phyloP scores from a whole-genome alignment of 2,329 filamentous ascomycete species.

The Ceratocystis cubensis region DNA sequence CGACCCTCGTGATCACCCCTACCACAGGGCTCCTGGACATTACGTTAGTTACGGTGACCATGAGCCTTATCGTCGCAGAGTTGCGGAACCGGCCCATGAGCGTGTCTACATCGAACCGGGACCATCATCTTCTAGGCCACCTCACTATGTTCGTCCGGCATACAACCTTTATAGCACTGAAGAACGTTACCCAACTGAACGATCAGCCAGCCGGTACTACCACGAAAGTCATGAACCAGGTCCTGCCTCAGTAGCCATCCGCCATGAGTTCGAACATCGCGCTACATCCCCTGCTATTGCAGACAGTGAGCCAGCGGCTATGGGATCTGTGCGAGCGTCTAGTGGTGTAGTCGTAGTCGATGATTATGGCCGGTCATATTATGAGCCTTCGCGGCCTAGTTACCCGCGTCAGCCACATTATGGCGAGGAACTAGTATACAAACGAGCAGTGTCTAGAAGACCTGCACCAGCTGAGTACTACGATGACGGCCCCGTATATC shows the following conservation, averaged over 20 bases:
- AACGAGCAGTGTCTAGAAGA: slow-evolving; percentile 44
- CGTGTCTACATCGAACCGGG: slow-evolving; percentile 11
- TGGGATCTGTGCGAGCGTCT: slow-evolving; percentile 40
- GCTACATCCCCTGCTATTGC: slow-evolving; percentile 4
- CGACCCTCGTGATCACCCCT: slow-evolving; percentile 3
- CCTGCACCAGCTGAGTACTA: slow-evolving; percentile 36
- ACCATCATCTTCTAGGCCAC: background rate
- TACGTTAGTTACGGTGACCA: slow-evolving; percentile 8
- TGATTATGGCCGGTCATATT: slow-evolving; percentile 69
- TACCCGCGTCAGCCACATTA: slow-evolving; percentile 8
- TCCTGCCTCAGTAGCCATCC: background rate
- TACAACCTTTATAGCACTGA: slow-evolving; percentile 11
- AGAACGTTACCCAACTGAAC: slow-evolving; percentile 6
- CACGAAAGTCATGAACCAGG: background rate
- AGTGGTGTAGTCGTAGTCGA: slow-evolving; percentile 64
- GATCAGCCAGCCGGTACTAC: slow-evolving; percentile 11
- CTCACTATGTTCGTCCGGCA: slow-evolving; percentile 15
- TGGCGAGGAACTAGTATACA: slow-evolving; percentile 46
- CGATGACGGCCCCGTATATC: slow-evolving; percentile 40
- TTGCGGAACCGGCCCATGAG: background rate
- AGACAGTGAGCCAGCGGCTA: slow-evolving; percentile 30
- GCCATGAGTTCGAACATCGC: background rate
- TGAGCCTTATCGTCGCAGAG: slow-evolving; percentile 25
- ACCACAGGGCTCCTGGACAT: slow-evolving; percentile 8
- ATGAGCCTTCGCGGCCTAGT: slow-evolving; percentile 34